Base-by-base conservation (phyloP, 192 early-diverging fungal genomes). In the Backusella morwellensis region DNA sequence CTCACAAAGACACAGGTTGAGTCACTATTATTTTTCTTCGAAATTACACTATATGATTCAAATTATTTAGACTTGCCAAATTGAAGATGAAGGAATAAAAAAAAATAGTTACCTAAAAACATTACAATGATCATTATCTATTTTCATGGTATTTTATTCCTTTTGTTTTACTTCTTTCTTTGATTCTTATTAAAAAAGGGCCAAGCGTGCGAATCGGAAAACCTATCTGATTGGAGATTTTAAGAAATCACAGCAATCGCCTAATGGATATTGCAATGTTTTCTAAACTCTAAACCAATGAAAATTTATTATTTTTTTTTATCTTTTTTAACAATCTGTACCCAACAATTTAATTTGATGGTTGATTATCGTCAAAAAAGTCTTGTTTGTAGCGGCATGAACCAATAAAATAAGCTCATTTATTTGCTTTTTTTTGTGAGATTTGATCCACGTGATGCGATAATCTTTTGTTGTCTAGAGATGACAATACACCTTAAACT, bases 321-420 rank as follows among this genome's bases (percentile, higher is more conserved):
- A 63, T 63, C 56, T 63, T 63, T 63, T 63, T 63, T 26, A 63
- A 29, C 56, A 63, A 63, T 63, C 56, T 63, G 56, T 1, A 59
- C 23, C 54, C 23, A 23, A 26, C 17, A 59, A 59, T 59, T 59
- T 59, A 59, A 59, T 59, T 59, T 59, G 54, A 29, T 59, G 23
- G 12, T 7, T 26, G 23, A 59, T 29, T 59, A 59, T 59, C 54
- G 52, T 23, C 52, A 56, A 54, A 50, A 50, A 54, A 54, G n/a
- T 54, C 21, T 56, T 26, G 54, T 59, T 59, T 59, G 54, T 59
- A 0, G 23, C 21, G 6, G 21, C 2, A 12, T 59, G 56, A 26
- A 59, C 56, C 56, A 59, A 59, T 59, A 59, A 59, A 26, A 59
- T 26, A 12, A 59, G 21, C 21, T 14, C 2, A 14, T 59, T 59